phyloP scores from a whole-genome alignment of 176 grass and related monocot species.

The Hsuehochloa calcarea region DNA sequence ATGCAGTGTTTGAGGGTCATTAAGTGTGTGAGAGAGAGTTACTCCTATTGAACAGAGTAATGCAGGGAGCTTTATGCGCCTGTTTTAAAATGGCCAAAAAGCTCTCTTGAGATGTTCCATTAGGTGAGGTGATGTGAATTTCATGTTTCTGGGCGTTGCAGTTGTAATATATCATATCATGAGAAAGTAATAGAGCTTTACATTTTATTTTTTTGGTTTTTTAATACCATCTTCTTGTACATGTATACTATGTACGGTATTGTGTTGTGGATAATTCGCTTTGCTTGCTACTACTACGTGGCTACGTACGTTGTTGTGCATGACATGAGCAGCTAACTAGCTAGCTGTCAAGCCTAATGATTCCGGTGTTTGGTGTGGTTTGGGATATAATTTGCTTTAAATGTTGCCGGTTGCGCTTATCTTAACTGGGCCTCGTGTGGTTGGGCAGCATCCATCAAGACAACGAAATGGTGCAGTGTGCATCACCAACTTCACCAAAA shows the following conservation, averaged over 20 bases:
- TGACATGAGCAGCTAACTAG: not conserved
- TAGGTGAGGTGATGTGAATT: slow-evolving; percentile 27
- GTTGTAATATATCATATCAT: slow-evolving; percentile 36
- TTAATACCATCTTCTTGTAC: not conserved
- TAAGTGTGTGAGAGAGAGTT: not conserved
- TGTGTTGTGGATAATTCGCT: not conserved
- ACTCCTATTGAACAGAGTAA: slow-evolving; percentile 14
- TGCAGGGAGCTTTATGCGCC: slow-evolving; percentile 27
- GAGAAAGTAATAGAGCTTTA: slow-evolving; percentile 31
- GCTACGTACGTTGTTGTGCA: not conserved
- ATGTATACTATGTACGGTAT: slow-evolving; percentile 7
- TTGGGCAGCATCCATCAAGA: slow-evolving; percentile 39
- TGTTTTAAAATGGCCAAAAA: slow-evolving; percentile 57
- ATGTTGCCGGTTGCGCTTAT: slow-evolving; percentile 13
- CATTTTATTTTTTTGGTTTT: not conserved
- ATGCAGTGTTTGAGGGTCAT: not conserved
- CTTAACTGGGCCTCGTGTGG: slow-evolving; percentile 39
- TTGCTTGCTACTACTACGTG: not conserved
- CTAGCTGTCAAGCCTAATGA: slow-evolving; percentile 34
- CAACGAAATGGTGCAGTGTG: slow-evolving; percentile 17
- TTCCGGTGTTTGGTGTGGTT: slow-evolving; percentile 4
- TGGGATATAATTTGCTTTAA: slow-evolving; percentile 26
- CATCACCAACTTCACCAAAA: slow-evolving; percentile 16
- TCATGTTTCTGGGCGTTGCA: slow-evolving; percentile 11
- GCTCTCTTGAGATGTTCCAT: slow-evolving; percentile 33